phyloP scores from a whole-genome alignment of 495 filamentous ascomycete genomes.

The Emericellopsis terricola region DNA sequence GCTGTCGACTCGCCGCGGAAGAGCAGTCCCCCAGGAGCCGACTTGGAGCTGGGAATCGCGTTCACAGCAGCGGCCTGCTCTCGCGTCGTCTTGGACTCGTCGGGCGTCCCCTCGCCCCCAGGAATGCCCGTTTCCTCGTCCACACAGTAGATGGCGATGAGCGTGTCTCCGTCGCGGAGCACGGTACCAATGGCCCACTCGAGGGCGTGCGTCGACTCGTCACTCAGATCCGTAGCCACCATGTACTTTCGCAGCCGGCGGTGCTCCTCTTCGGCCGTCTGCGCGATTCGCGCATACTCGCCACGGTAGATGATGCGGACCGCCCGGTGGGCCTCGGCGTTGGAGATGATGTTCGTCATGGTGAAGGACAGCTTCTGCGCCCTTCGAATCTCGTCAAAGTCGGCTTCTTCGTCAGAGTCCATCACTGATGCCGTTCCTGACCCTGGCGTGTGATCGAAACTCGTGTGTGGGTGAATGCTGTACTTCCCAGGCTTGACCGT shows the following conservation, averaged over 20 bases:
- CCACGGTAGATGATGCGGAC: slow-evolving; percentile 81
- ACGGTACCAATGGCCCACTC: slow-evolving; percentile 97
- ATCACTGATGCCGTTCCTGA: slow-evolving; percentile 61
- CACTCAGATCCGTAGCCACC: slow-evolving; percentile 81
- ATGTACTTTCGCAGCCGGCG: slow-evolving; percentile 72
- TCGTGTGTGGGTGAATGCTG: slow-evolving; percentile 65
- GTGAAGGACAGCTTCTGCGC: slow-evolving; percentile 71
- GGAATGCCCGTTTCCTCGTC: slow-evolving; percentile 61
- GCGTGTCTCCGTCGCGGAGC: slow-evolving; percentile 84
- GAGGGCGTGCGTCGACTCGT: slow-evolving; percentile 82
- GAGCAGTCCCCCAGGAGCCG: slow-evolving; percentile 6
- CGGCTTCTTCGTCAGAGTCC: slow-evolving; percentile 73
- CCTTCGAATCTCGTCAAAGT: slow-evolving; percentile 63
- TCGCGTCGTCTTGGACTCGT: slow-evolving; percentile 44
- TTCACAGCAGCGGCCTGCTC: slow-evolving; percentile 44
- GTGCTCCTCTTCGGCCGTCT: slow-evolving; percentile 57
- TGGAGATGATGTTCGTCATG: slow-evolving; percentile 59
- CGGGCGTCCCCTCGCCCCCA: slow-evolving; percentile 15
- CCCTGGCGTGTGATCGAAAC: slow-evolving; percentile 46
- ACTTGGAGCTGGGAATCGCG: slow-evolving; percentile 19
- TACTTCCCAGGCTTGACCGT: slow-evolving; percentile 22
- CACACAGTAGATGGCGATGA: slow-evolving; percentile 79
- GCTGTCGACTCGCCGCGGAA: slow-evolving; percentile 6
- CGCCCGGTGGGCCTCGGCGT: slow-evolving; percentile 56
- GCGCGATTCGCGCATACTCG: slow-evolving; percentile 53